These are phyloP conservation scores for Podaxis pistillaris DNA, from an alignment of 768 basidiomycete genomes.

Conservation along the genomic window DNA sequence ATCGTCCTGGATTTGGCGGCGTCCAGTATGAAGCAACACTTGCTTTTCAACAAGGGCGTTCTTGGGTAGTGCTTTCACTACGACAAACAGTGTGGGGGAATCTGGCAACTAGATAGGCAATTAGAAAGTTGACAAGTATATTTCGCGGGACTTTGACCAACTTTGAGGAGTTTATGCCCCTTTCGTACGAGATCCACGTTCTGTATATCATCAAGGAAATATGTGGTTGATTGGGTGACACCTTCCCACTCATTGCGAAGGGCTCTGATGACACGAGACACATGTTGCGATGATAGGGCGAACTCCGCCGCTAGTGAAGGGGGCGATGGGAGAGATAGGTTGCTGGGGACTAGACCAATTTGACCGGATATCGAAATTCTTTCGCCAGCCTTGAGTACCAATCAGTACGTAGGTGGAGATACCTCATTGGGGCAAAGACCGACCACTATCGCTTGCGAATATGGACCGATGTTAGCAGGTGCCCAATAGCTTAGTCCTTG, in stretches of 20 bases:
- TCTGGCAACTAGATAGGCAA: constrained; percentile 6
- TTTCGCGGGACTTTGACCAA: constrained; percentile 14
- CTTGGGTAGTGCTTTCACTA: constrained; percentile 67
- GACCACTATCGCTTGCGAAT: constrained; percentile 90
- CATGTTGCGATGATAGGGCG: constrained; percentile 80
- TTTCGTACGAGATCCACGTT: constrained; percentile 40
- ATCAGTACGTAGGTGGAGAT: neutral
- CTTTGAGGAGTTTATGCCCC: constrained; percentile 31
- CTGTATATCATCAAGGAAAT: constrained; percentile 58
- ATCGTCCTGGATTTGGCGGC: constrained; percentile 43
- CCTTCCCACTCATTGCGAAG: constrained; percentile 63
- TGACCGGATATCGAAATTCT: constrained; percentile 92
- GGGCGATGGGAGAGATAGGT: constrained; percentile 63
- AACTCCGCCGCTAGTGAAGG: constrained; percentile 59
- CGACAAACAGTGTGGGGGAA: constrained; percentile 53
- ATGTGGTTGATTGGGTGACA: constrained; percentile 60
- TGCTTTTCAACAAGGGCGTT: constrained; percentile 76
- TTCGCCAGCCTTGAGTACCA: constrained; percentile 55
- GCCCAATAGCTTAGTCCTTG: constrained; percentile 98
- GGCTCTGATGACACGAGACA: constrained; percentile 60
- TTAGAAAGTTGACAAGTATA: neutral
- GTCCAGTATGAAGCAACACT: constrained; percentile 67
- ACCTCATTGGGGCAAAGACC: neutral
- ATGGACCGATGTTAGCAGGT: constrained; percentile 98
- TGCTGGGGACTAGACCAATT: constrained; percentile 84